phyloP scores from a whole-genome alignment of 805 yeast genomes.

The Nakazawaea ishiwadae region DNA sequence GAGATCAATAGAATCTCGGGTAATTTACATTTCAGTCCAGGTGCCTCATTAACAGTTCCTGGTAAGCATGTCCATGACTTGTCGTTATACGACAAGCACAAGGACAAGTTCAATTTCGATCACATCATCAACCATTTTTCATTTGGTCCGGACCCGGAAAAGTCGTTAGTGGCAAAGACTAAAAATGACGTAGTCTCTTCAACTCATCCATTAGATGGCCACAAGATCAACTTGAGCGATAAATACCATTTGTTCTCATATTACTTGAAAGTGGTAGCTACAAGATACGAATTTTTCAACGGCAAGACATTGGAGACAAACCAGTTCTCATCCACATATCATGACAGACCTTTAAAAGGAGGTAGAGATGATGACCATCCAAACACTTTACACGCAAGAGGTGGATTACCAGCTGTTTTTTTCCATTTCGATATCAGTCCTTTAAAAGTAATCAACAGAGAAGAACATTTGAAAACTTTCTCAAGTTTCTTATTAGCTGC shows the following conservation, averaged over 20 bases:
- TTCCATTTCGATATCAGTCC: conserved; percentile 91
- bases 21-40: conserved; percentile 94
- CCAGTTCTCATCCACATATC: conserved; percentile 85
- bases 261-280: conserved; percentile 84
- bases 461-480: conserved; percentile 70
- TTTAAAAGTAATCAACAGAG: conserved; percentile 81
- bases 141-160: conserved; percentile 62
- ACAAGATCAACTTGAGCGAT: conserved; percentile 31
- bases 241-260: conserved; percentile 70
- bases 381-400: conserved; percentile 71
- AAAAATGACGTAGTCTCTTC: conserved; percentile 31
- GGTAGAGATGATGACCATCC: conserved; percentile 92
- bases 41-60: conserved; percentile 58
- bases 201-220: conserved; percentile 67
- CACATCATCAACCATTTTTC: conserved; percentile 78
- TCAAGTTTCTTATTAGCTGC: conserved; percentile 79
- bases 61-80: conserved; percentile 81
- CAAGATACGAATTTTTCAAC: conserved; percentile 70
- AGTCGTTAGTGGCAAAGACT: conserved; percentile 12
- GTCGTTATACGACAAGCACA: conserved; percentile 57
- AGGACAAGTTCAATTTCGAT: conserved; percentile 62
- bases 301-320: conserved; percentile 64
- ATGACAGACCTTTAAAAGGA: conserved; percentile 79
- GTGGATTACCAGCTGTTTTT: conserved; percentile 89
- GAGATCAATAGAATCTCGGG: conserved; percentile 84